Evolutionary conservation across 2,329 filamentous ascomycete species (phyloP), one percentile per base, ranked within the genome.

Genomic region (Aotearoamyces nothofagi): DNA sequence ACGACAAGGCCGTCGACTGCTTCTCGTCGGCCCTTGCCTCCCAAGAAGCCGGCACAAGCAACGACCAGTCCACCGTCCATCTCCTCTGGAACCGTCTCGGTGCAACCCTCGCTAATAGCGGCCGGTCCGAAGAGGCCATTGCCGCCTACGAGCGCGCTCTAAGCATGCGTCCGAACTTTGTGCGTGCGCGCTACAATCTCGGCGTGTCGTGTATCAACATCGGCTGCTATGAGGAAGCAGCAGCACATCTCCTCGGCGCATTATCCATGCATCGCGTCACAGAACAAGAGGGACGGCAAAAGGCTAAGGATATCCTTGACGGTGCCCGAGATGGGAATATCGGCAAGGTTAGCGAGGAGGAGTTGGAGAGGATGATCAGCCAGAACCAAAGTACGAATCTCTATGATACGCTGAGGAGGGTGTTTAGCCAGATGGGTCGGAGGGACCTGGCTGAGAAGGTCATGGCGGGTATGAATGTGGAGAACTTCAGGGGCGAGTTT

Each of bases 131-230:
- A 57, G 90, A 98, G 54, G 90, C 90, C 34, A 98, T 98, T 45
- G 80, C 86, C 24, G 90, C 90, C 1, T 98, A 98, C 55, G 84
- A 92, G 46, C 83, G 87, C 49, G 90, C 90, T 0, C 69, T 98
- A 6, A 78, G 75, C 24, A 69, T 94, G 35, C 79, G 86, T 32
- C 82, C 87, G 31, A 98, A 98, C 59, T 98, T 98, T 50, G 92
- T 98, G 11, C 80, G 90, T 33, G 90, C 90, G 3, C 70, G 90
- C 24, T 98, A 98, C 61, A 98, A 98, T 55, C 70, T 98, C 2
- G 90, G 90, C 25, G 90, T 96, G 7, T 82, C 74, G 34, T 96
- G 90, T 54, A 96, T 98, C 54, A 96, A 96, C 56, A 92, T 96
- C 42, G 86, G 86, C 31, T 94, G 87, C 55, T 86, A 84, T 51